phyloP scores from a whole-genome alignment of 2,329 filamentous ascomycete species.

The Aspergillus sergii region DNA sequence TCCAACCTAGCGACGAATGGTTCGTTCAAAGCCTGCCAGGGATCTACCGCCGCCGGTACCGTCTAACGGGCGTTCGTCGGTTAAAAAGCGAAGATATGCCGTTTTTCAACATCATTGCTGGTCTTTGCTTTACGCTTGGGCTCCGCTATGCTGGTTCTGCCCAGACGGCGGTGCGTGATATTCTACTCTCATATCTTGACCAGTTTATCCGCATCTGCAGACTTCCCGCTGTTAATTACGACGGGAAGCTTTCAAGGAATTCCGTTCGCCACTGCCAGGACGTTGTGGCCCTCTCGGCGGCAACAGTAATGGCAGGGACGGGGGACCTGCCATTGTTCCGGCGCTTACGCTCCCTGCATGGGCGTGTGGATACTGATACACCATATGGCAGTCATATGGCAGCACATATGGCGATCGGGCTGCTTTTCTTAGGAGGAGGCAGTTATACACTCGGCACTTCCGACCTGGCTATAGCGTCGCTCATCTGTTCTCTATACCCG shows the following conservation, averaged over 20 bases:
- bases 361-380: slow-evolving; percentile 78
- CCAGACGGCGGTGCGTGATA: slow-evolving; percentile 71
- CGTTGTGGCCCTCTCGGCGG: slow-evolving; percentile 75
- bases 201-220: slow-evolving; percentile 78
- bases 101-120: slow-evolving; percentile 88
- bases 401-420: slow-evolving; percentile 85
- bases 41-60: slow-evolving; percentile 66
- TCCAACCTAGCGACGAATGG: slow-evolving; percentile 74
- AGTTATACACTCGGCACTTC: slow-evolving; percentile 90
- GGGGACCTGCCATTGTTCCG: slow-evolving; percentile 86
- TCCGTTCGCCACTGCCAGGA: slow-evolving; percentile 92
- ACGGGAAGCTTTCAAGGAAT: slow-evolving; percentile 78
- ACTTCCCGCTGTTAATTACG: slow-evolving; percentile 68
- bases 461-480: slow-evolving; percentile 79
- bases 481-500: slow-evolving; percentile 92
- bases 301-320: slow-evolving; percentile 93
- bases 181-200: slow-evolving; percentile 82
- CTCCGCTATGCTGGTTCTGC: slow-evolving; percentile 75
- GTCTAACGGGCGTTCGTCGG: slow-evolving; percentile 60
- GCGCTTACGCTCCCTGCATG: slow-evolving; percentile 83
- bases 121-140: slow-evolving; percentile 78
- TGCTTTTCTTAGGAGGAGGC: slow-evolving; percentile 88
- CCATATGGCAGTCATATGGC: slow-evolving; percentile 94
- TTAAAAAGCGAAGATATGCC: slow-evolving; percentile 83
- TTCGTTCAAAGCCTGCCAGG: slow-evolving; percentile 71